Evolutionary conservation across 2,329 filamentous ascomycete species (phyloP), one percentile per base, ranked within the genome.

Genomic region (Emericellopsis atlantica): DNA sequence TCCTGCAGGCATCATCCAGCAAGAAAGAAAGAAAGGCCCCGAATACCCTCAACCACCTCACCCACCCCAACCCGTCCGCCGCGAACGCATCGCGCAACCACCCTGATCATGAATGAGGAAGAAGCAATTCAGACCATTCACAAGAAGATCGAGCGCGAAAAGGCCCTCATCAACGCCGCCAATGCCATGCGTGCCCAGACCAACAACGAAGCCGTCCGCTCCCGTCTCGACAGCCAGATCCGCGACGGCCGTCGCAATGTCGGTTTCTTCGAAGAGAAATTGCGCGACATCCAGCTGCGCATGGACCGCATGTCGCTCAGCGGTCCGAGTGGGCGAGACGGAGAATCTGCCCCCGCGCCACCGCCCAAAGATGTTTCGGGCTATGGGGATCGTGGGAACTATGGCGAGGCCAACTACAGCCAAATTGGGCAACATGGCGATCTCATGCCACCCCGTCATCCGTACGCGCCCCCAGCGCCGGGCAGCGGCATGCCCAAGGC

Each of bases 91-190:
- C 59, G 57, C 57, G 58, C 40, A 37, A 57, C 52, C 43, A 53
- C 50, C 52, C 56, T 62, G 64, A 67, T 58, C 59, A 80, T 79
- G 72, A 75, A 72, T 59, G 74, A 79, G 57, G 74, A 79, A 47
- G 72, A 79, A 54, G 69, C 73, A 51, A 70, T 79, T 64, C 79
- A 79, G 65, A 84, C 87, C 62, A 88, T 98, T 67, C 79, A 84
- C 67, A 84, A 81, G 70, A 96, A 98, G 82, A 96, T 98, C 64
- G 87, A 95, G 72, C 81, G 90, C 61, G 92, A 98, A 67, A 90
- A 89, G 72, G 84, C 83, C 54, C 80, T 96, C 57, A 92, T 98
- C 71, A 84, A 84, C 62, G 90, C 87, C 54, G 90, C 90, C 51
- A 92, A 86, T 65, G 79, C 84, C 53, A 95, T 98, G 89, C 84